Base-by-base conservation (phyloP, 495 filamentous ascomycete genomes). In the Letharia lupina region DNA sequence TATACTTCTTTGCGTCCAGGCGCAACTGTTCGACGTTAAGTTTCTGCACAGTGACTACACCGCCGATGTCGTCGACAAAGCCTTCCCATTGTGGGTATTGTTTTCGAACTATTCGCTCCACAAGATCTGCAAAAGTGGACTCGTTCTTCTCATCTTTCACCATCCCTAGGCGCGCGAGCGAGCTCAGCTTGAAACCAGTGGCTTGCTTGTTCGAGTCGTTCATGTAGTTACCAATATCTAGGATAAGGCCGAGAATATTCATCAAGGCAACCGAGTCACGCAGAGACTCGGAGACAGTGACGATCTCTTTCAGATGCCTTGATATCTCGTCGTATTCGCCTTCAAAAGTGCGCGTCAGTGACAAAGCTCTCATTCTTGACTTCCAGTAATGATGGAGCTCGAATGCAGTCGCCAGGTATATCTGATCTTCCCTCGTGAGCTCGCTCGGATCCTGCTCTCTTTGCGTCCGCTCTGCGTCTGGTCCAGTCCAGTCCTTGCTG, bases 381-480 rank as follows among this genome's bases (percentile, higher is more conserved):
- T 96, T 98, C 94, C 94, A 98, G 77, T 98, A 98, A 75, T 98
- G 95, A 66, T 95, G 91, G 69, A 98, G 81, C 73, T 98, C 95
- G 69, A 87, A 98, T 0, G 95, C 90, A 4, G 94, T 98, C 66
- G 88, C 87, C 16, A 98, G 81, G 73, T 92, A 98, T 44, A 98
- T 89, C 77, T 97, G 91, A 77, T 98, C 94, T 70, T 98, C 91
- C 65, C 93, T 82, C 1, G 93, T 96, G 45, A 98, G 85, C 71
- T 98, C 94, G 23, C 70, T 75, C 0, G 94, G 93, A 75, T 98
- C 93, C 69, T 90, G 87, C 72, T 98, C 94, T 45, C 93, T 85
- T 64, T 85, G 85, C 50, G 89, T 86, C 66, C 84, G 87, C 44
- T 86, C 81, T 16, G 92, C 91, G 76, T 92, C 88, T 20, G 92